These are phyloP conservation scores for Xylaria cubensis DNA, from an alignment of 495 filamentous ascomycete species.

Conservation along the genomic window DNA sequence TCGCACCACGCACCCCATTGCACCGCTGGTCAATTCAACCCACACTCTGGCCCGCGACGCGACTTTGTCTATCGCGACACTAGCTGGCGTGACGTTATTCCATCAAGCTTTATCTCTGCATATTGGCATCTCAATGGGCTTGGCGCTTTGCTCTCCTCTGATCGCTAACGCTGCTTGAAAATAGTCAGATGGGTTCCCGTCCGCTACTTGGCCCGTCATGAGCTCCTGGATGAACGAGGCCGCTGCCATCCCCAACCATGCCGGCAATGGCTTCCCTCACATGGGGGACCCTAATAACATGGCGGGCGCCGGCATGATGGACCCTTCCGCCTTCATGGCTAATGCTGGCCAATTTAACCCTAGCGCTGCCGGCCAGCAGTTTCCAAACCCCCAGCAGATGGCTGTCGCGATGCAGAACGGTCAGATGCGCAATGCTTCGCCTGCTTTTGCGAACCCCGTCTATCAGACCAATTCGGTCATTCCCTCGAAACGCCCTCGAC, in stretches of 20 bases:
- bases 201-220: conserved; percentile 62
- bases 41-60: conserved; percentile 53
- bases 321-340: conserved; percentile 60
- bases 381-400: conserved; percentile 68
- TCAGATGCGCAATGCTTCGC: conserved; percentile 78
- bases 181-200: conserved; percentile 57
- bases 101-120: conserved; percentile 41
- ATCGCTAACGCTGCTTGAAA: conserved; percentile 56
- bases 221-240: conserved; percentile 84
- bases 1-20: conserved; percentile 37
- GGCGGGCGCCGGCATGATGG: conserved; percentile 59
- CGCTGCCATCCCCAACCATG: conserved; percentile 73
- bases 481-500: conserved; percentile 84
- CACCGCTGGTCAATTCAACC: conserved; percentile 31
- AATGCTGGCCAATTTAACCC: conserved; percentile 60
- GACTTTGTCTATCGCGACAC: conserved; percentile 61
- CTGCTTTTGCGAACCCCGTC: conserved; percentile 71
- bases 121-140: conserved; percentile 41
- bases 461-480: conserved; percentile 83
- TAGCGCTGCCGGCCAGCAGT: conserved; percentile 48
- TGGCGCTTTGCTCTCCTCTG: conserved; percentile 37
- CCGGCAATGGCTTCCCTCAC: conserved; percentile 78
- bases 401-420: conserved; percentile 82
- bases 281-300: conserved; percentile 60
- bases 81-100: conserved; percentile 50